phyloP scores from a whole-genome alignment of 2,329 filamentous ascomycete species.

The Penicillium sp. region DNA sequence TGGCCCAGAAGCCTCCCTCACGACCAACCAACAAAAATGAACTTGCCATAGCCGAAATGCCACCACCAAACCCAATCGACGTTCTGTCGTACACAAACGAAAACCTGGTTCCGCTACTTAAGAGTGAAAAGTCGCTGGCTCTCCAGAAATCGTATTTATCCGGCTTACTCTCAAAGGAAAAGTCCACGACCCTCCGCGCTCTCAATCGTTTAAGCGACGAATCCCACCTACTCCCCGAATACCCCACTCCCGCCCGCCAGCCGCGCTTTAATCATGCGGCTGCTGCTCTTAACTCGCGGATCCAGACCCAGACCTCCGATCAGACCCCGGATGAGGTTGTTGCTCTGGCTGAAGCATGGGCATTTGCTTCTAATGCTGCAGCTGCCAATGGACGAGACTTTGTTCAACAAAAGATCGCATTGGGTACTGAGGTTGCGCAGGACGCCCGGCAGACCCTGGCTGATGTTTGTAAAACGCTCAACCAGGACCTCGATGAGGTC shows the following conservation, averaged over 20 bases:
- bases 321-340: constrained; percentile 26
- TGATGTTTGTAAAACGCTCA: constrained; percentile 28
- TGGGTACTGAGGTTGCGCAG: constrained; percentile 26
- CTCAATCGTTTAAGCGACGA: constrained; percentile 37
- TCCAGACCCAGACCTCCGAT: constrained; percentile 12
- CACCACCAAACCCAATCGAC: constrained; percentile 22
- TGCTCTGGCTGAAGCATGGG: constrained; percentile 32
- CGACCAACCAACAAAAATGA: constrained; percentile 14
- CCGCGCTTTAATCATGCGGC: constrained; percentile 30
- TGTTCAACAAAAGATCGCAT: constrained; percentile 26
- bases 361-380: constrained; percentile 33
- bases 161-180: constrained; percentile 33
- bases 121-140: constrained; percentile 31
- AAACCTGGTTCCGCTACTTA: constrained; percentile 28
- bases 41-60: constrained; percentile 8
- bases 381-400: constrained; percentile 25
- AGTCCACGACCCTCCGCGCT: constrained; percentile 27
- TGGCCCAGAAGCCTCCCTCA: constrained; percentile 17
- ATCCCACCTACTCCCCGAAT: constrained; percentile 38
- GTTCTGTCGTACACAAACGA: constrained; percentile 29
- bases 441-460: constrained; percentile 25
- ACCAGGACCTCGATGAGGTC: constrained; percentile 27
- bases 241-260: constrained; percentile 31
- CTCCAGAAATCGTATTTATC: constrained; percentile 33
- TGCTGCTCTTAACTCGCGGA: constrained; percentile 21